phyloP scores from a whole-genome alignment of 306 rosid species.

The Malus asiatica region DNA sequence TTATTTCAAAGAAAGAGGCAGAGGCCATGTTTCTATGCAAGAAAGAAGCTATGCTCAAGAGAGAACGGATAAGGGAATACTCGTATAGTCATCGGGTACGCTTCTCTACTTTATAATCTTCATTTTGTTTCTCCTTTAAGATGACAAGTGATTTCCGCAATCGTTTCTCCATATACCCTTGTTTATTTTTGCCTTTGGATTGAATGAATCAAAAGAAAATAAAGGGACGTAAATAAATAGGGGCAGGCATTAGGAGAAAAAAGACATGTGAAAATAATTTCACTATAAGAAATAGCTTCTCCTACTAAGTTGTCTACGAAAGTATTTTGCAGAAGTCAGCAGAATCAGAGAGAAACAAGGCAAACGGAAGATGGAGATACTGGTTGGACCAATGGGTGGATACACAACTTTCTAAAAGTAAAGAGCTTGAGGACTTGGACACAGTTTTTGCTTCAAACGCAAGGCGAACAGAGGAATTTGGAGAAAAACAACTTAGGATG shows the following conservation, averaged over 20 bases:
- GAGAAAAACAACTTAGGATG: conserved; percentile 31
- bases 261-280: no score
- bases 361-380: conserved; percentile 84
- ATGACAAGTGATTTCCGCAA: no score
- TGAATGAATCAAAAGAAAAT: no score
- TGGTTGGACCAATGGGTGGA: conserved; percentile 99
- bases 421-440: conserved; percentile 87
- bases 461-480: conserved; percentile 31
- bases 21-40: conserved; percentile 46
- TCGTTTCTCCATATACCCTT: no score
- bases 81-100: conserved; percentile 64
- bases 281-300: not conserved
- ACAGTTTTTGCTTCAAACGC: conserved; percentile 38
- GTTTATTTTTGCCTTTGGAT: no score
- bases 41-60: conserved; percentile 57
- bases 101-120: not conserved
- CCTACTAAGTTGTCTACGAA: not conserved
- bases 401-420: conserved; percentile 80
- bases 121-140: not conserved
- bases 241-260: no score
- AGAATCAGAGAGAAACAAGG: conserved; percentile 69
- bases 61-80: conserved; percentile 69
- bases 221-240: no score
- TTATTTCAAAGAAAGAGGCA: conserved; percentile 57
- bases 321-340: conserved; percentile 57